A percentile compares a stretch with the other conserved stretches of the same genome.
phyloP scores from a whole-genome alignment of 257 asterid genomes.

The Fraxinus quadrangulata region DNA sequence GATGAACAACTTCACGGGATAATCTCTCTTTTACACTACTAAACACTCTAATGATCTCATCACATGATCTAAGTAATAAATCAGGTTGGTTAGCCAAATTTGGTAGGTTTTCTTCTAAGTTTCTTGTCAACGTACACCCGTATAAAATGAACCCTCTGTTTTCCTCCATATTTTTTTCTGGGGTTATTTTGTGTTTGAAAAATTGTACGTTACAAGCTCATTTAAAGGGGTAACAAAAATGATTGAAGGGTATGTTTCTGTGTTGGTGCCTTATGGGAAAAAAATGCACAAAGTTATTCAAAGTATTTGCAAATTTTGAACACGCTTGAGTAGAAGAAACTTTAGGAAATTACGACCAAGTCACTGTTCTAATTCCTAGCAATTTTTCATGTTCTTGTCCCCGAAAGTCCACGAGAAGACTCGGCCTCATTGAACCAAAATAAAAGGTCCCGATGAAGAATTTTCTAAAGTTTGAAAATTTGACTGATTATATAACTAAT shows the following conservation, averaged over 20 bases:
- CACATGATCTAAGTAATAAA: constrained; percentile 38
- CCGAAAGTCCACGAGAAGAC: constrained; percentile 62
- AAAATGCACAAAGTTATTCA: constrained; percentile 29
- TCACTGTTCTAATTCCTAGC: constrained; percentile 31
- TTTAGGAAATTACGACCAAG: constrained; percentile 34
- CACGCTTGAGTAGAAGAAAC: constrained; percentile 55
- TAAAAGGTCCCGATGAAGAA: constrained; percentile 39
- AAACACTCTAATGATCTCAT: constrained; percentile 58
- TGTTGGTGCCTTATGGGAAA: constrained; percentile 16
- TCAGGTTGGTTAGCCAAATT: constrained; percentile 47
- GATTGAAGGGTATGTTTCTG: constrained; percentile 6
- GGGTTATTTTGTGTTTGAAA: not conserved
- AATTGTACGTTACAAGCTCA: not conserved
- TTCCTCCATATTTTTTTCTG: constrained; percentile 52
- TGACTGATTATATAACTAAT: constrained; percentile 9
- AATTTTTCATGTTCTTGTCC: constrained; percentile 25
- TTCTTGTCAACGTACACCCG: constrained; percentile 61
- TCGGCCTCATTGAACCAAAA: constrained; percentile 52
- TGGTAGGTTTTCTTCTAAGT: constrained; percentile 51
- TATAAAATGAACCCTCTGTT: constrained; percentile 33
- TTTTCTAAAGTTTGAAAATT: constrained; percentile 46
- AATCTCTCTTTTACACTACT: constrained; percentile 41
- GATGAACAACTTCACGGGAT: not conserved
- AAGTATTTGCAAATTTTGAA: constrained; percentile 49
- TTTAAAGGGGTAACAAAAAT: not conserved